Evolutionary conservation across 192 early-diverging fungal genomes (phyloP), one percentile per base, ranked within the genome.

Genomic region (Podila epicladia): DNA sequence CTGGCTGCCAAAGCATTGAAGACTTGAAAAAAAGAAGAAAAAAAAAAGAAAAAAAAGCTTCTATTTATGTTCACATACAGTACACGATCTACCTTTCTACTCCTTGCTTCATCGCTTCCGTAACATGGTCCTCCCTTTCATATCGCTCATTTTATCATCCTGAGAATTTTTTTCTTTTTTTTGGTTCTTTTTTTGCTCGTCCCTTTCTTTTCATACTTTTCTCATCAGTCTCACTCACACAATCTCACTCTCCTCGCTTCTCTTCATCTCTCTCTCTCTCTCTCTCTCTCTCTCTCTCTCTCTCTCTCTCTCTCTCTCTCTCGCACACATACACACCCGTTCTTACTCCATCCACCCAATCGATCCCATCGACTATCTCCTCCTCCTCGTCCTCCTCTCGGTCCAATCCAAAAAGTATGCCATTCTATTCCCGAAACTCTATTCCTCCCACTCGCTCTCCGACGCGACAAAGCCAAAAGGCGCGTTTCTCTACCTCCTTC

Each of bases 241-340:
- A 4, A 6, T 62, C 37, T 12, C 17, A 19, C 37, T 13, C 62
- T n/a, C 29, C 29, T 63, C 35, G 2, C 24, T 65, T 37, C 48
- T 65, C 45, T 19, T 29, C 29, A 29, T 29, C 48, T 65, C 49
- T 63, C 49, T 26, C 9, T 48, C 29, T 65, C 28, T 35, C 28
- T 48, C 38, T 65, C 63, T 64, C 63, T 19, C 28, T 49, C 33
- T 50, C 26, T 65, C 64, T 29, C 11, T 29, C 35, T 65, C 28
- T 26, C 48, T 65, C 48, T 62, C 48, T 26, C 9, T 48, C 29
- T 65, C 28, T 35, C 28, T 48, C 38, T 65, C 63, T 64, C 63
- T 19, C 26, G 49, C 33, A 50, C 41, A 50, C 63, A 19, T 11
- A 38, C 35, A 50, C 45, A 3, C 11, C 12, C 41, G 8, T 19